Evolutionary conservation across 1,284 basidiomycete genomes (phyloP), one percentile per base, ranked within the genome.

Genomic region (Ceratobasidium sp.): DNA sequence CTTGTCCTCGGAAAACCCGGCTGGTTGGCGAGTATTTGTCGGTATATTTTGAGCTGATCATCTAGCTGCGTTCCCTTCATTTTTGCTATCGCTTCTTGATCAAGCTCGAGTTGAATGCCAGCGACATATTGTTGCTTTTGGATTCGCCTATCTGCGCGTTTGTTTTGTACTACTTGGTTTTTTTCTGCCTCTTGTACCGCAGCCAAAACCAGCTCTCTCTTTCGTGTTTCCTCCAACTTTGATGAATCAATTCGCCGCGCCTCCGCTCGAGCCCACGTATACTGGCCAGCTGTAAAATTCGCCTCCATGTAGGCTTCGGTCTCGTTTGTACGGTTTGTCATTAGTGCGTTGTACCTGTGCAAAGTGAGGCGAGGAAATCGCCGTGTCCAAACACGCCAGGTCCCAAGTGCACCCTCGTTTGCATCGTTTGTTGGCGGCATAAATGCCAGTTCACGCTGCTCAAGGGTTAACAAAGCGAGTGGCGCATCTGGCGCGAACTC

Each of bases 371-470:
- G 27, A 34, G 65, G 49, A 37, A 37, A 68, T 27, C 49, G 16
- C n/a, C 65, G 48, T 39, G 65, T 37, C 65, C 65, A 68, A 54
- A 68, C 65, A 7, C 53, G 54, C 22, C 34, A 71, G 37, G 53
- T 71, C 1, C 82, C 81, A 5, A 84, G 77, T 7, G 79, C 78
- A 3, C 82, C 82, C 73, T 83, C 81, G 74, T 83, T 83, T 2
- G 69, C 75, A 76, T 83, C 81, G 76, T 83, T 84, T 58, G 82
- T 83, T 16, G 80, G 66, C 29, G 79, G 79, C 75, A 83, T 80
- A 78, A 78, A 82, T 29, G 79, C 81, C 5, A 74, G 49, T 0
- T 78, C 68, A 24, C 76, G 78, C 63, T 83, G 80, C 41, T 78
- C 79, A 39, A 68, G 56, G 31, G 76, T n/a, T 19, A 75, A 41